phyloP scores from a whole-genome alignment of 257 asterid species.

The Thymus quinquecostatus region DNA sequence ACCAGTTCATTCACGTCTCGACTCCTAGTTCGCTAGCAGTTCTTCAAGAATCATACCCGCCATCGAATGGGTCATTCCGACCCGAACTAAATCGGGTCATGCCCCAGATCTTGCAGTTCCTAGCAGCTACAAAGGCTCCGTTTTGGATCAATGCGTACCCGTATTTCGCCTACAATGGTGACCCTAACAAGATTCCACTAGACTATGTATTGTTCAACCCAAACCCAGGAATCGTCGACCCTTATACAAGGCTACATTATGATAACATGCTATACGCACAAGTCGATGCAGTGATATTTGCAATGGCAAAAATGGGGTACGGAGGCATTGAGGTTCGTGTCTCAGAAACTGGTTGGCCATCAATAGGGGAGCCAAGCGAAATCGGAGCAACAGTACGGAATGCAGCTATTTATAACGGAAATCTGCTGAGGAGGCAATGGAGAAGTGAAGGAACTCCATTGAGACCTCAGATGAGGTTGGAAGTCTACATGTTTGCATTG shows the following conservation, averaged over 20 bases:
- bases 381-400: slow-evolving; percentile 53
- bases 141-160: slow-evolving; percentile 86
- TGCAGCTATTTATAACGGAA: slow-evolving; percentile 68
- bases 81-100: slow-evolving; percentile 45
- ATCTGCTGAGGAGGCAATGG: slow-evolving; percentile 63
- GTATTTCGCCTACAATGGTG: slow-evolving; percentile 66
- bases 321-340: slow-evolving; percentile 58
- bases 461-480: slow-evolving; percentile 62
- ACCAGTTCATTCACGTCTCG: slow-evolving; percentile 54
- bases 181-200: slow-evolving; percentile 49
- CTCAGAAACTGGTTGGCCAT: slow-evolving; percentile 90
- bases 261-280: slow-evolving; percentile 85
- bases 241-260: slow-evolving; percentile 58
- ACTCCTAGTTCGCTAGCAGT: slow-evolving; percentile 68
- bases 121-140: slow-evolving; percentile 54
- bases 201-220: slow-evolving; percentile 67
- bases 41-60: slow-evolving; percentile 68
- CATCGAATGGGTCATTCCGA: slow-evolving; percentile 64
- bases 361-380: slow-evolving; percentile 60
- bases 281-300: slow-evolving; percentile 69
- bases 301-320: slow-evolving; percentile 67
- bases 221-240: slow-evolving; percentile 59
- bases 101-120: slow-evolving; percentile 60
- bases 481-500: slow-evolving; percentile 69
- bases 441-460: slow-evolving; percentile 72